Evolutionary conservation across 2,329 filamentous ascomycete species (phyloP).

Genomic region (Fusarium armeniacum): DNA sequence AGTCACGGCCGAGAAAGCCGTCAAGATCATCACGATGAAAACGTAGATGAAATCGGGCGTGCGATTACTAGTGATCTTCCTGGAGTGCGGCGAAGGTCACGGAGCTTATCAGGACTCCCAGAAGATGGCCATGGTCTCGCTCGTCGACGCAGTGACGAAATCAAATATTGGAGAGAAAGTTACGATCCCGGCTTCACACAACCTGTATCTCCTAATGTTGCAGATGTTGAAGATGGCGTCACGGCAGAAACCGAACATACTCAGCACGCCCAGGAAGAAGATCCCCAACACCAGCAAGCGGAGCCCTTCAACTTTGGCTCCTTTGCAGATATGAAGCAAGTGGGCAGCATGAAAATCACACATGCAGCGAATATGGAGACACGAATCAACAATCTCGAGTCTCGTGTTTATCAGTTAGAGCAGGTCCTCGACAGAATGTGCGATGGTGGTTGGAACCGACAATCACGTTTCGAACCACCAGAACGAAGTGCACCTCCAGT

Average conservation of each 20-base stretch:
- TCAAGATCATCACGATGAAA: slow-evolving; percentile 56
- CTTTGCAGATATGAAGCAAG: slow-evolving; percentile 60
- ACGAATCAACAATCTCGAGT: slow-evolving; percentile 66
- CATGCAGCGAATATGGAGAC: slow-evolving; percentile 67
- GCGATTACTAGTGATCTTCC: slow-evolving; percentile 70
- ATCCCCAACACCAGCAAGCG: slow-evolving; percentile 56
- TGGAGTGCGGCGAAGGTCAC: slow-evolving; percentile 67
- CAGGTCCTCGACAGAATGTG: slow-evolving; percentile 65
- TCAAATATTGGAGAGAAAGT: slow-evolving; percentile 74
- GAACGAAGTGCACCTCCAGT: slow-evolving; percentile 46
- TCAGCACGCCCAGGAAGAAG: slow-evolving; percentile 53
- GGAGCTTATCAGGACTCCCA: slow-evolving; percentile 70
- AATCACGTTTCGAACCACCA: slow-evolving; percentile 51
- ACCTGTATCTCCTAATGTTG: slow-evolving; percentile 63
- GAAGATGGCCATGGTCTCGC: slow-evolving; percentile 53
- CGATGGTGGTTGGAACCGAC: slow-evolving; percentile 60
- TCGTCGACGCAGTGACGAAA: slow-evolving; percentile 73
- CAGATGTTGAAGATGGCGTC: slow-evolving; percentile 55
- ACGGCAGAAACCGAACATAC: slow-evolving; percentile 52
- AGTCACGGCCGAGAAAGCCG: slow-evolving; percentile 66
- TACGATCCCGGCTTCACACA: slow-evolving; percentile 67
- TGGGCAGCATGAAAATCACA: slow-evolving; percentile 70
- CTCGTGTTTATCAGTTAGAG: slow-evolving; percentile 67
- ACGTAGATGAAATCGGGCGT: slow-evolving; percentile 70
- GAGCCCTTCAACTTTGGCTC: slow-evolving; percentile 70